Evolutionary conservation across 2,329 filamentous ascomycete species (phyloP), one percentile per base, ranked within the genome.

Genomic region (Colletotrichum gigasporum): DNA sequence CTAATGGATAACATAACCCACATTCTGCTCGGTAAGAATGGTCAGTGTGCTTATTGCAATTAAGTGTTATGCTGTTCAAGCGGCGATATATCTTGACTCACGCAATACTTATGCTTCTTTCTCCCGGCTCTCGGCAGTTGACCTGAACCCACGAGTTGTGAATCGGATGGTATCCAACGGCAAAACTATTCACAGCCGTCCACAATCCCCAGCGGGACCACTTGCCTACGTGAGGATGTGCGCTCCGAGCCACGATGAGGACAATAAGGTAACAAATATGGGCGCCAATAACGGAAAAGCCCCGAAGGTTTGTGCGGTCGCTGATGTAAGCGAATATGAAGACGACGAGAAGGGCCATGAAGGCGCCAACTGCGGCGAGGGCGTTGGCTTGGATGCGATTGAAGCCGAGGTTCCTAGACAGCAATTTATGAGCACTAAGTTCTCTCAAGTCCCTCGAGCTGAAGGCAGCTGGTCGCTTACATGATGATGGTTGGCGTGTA

Each of bases 101-200:
- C 75, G 83, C 82, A 45, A 85, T 79, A 20, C 74, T 76, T 51
- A 85, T 82, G 65, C 81, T 85, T 59, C 82, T 71, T 69, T 85
- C 83, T 7, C 78, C 72, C 0, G 79, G 70, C 22, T 79, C 79
- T 9, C 72, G 73, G 63, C 83, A 85, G 65, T 86, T 86, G 4
- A 85, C 71, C 67, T 85, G 82, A 9, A 83, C 75, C 83, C 83
- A 86, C 0, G 81, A 78, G 71, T 85, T 86, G 59, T 85, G 81
- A 0, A 83, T 76, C 0, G 83, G 83, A 69, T 86, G 83, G 66
- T 85, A 85, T 0, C 83, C 81, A 9, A 85, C 83, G 0, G 83
- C 82, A 32, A 85, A 78, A 3, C 73, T 74, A 69, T 85, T 85
- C 1, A 85, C 76, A 0, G 76, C 75, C 2, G 83, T 86, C 83